Base-by-base conservation (phyloP, 257 asterid species). In the Paraleonurus japonicus region DNA sequence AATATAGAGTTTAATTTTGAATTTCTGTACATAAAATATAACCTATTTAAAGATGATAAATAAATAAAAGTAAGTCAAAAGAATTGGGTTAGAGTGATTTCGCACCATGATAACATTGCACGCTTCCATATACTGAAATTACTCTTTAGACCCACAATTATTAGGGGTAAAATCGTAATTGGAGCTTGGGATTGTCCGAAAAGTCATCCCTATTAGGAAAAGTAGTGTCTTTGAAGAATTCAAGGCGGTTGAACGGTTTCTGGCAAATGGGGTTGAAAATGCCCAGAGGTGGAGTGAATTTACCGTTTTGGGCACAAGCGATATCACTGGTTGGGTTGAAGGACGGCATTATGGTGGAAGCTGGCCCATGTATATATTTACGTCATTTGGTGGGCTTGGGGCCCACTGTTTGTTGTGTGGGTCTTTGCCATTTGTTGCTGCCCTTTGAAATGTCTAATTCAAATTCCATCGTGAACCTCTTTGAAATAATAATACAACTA, bases 231-330 rank as follows among this genome's bases (percentile, higher is more conserved):
- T 75, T 33, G 90, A 87, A 82, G 58, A 76, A 67, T 83, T 81
- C 84, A 75, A 90, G 85, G 80, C 75, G 48, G 89, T 81, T 79
- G 84, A 83, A 80, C 95, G 85, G 85, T 75, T 82, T 79, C 66
- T 26, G 87, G 76, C 61, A 47, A 62, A 47, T 33, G 30, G 76
- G 75, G 65, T 81, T 68, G 74, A 70, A 77, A 67, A 41, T 70
- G 60, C 5, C 22, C 51, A 67, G 33, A 72, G 30, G 33, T 15
- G 0, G 16, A 0, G 1, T 35, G 45, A 79, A 57, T 35, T 73
- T 75, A 67, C 75, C 5, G 0, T 61, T 73, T 62, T 70, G 50
- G 72, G 78, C 70, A 33, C 65, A 2, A 17, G 3, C 1, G 22
- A 57, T 41, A 16, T 28, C 37, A 41, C 70, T 77, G 78, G 57